These are phyloP conservation scores for Fusarium redolens DNA, from an alignment of 2,329 filamentous ascomycete species.

Conservation along the genomic window DNA sequence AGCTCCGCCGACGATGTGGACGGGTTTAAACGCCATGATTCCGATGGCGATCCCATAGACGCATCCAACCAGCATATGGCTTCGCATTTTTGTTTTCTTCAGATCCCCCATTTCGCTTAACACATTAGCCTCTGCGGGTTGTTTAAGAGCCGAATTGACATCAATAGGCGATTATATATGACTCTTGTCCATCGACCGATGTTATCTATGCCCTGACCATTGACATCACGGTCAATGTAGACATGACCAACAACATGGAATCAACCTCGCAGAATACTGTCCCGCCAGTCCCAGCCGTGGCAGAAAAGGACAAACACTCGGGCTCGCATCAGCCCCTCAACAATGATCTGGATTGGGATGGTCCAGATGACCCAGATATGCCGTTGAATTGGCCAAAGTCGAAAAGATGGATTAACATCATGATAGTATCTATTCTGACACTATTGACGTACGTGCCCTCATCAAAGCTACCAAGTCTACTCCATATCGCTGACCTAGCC, in stretches of 20 bases:
- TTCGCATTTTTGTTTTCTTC: not conserved
- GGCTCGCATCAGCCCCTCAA: fast-evolving
- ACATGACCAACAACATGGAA: not conserved
- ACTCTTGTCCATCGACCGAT: not conserved
- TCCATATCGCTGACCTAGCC: fast-evolving
- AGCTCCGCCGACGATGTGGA: not conserved
- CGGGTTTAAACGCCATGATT: not conserved
- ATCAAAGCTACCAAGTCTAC: fast-evolving
- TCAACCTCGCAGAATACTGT: not conserved
- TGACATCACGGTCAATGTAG: not conserved
- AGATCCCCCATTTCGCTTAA: not conserved
- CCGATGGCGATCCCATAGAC: not conserved
- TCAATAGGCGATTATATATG: not conserved
- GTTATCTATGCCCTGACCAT: not conserved
- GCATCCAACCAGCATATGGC: not conserved
- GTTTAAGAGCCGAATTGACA: not conserved
- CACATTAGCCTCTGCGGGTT: not conserved
- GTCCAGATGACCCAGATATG: not conserved
- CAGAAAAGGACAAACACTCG: not conserved
- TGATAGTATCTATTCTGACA: not conserved
- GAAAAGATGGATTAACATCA: not conserved
- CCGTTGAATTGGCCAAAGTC: not conserved
- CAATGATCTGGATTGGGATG: not conserved
- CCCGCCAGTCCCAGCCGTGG: not conserved
- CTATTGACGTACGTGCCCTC: not conserved